Evolutionary conservation across 2,329 filamentous ascomycete genomes (phyloP).

Genomic region (Nannizziopsis barbatae): DNA sequence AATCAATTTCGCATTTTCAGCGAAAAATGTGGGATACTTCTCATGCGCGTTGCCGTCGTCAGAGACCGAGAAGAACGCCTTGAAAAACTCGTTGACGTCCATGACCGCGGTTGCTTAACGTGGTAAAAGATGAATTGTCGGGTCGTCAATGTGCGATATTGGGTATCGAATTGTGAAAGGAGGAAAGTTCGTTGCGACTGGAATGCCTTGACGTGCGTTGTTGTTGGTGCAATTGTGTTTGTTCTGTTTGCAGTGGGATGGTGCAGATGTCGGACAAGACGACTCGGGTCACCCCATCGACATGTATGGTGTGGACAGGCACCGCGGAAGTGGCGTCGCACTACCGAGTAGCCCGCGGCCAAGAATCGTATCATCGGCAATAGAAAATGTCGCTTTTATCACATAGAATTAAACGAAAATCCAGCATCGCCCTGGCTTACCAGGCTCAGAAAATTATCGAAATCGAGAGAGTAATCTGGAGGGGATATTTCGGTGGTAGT

Average conservation of each 20-base stretch:
- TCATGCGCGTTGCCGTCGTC: constrained; percentile 38
- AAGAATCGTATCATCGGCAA: not conserved
- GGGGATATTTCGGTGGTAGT: constrained; percentile 5
- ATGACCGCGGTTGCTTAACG: not conserved
- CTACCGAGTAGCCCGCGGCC: no score
- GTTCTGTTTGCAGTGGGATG: no score
- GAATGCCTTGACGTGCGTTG: no score
- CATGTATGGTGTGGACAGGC: no score
- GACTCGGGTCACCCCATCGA: no score
- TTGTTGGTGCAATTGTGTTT: no score
- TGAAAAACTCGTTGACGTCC: constrained; percentile 14
- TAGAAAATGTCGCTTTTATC: not conserved
- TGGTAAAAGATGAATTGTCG: no score
- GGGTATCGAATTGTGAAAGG: no score
- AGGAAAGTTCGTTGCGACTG: no score
- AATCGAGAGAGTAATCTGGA: constrained; percentile 11
- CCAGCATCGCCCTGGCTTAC: constrained; percentile 4
- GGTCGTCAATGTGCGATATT: no score
- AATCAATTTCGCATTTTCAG: constrained; percentile 40
- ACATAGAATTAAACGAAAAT: not conserved
- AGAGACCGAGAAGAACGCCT: constrained; percentile 20
- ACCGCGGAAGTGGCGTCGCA: no score
- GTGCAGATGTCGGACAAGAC: no score
- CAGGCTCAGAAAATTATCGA: constrained; percentile 8
- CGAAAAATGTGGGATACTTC: constrained; percentile 40